phyloP scores from a whole-genome alignment of 2,329 filamentous ascomycete genomes.

The Fusarium algeriense region DNA sequence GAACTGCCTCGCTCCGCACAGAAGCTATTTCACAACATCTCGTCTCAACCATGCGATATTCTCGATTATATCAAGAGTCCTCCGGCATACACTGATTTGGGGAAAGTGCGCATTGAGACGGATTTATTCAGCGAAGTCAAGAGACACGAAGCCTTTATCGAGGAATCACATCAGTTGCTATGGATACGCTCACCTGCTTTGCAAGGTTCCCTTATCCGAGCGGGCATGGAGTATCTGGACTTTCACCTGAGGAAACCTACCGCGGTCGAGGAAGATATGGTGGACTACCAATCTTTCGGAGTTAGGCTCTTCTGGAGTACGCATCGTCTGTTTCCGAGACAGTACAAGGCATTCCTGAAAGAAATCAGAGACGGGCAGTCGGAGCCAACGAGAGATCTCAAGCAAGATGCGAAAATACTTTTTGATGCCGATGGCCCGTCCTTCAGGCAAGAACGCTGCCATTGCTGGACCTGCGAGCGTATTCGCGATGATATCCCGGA shows the following conservation, averaged over 20 bases:
- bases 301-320: slow-evolving; percentile 20
- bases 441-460: not conserved
- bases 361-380: not conserved
- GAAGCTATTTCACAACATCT: slow-evolving; percentile 27
- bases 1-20: slow-evolving; percentile 16
- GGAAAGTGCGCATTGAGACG: not conserved
- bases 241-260: slow-evolving; percentile 8
- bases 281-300: slow-evolving; percentile 3
- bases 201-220: slow-evolving; percentile 3
- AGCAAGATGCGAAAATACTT: not conserved
- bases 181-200: slow-evolving; percentile 31
- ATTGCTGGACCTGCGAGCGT: slow-evolving; percentile 31
- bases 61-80: slow-evolving; percentile 26
- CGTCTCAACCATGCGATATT: slow-evolving; percentile 23
- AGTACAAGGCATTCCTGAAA: slow-evolving; percentile 9
- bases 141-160: slow-evolving; percentile 6
- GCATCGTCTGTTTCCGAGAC: slow-evolving; percentile 17
- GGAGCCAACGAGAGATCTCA: not conserved
- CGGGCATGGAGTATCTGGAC: slow-evolving; percentile 17
- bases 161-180: slow-evolving; percentile 14
- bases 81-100: slow-evolving; percentile 14
- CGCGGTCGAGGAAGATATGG: not conserved
- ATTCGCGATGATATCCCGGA: slow-evolving; percentile 23
- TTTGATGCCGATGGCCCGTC: not conserved
- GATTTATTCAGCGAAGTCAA: slow-evolving; percentile 25